Evolutionary conservation across 345 rosid genomes (phyloP), one percentile per base, ranked within the genome.

Genomic region (Garcia nutans): DNA sequence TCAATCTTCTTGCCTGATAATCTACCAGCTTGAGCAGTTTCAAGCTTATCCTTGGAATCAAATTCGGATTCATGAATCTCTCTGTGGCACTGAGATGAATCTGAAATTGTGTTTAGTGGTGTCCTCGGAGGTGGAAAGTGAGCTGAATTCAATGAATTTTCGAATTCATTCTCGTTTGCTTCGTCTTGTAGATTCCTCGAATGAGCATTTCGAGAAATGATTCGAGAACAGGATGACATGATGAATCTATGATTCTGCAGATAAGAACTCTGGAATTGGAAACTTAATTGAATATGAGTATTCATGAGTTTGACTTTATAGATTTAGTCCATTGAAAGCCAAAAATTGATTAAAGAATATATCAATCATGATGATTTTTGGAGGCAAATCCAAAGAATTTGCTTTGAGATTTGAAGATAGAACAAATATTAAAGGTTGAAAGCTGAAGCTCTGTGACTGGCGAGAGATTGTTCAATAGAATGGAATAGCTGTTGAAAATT

Each of bases 21-120:
- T 17, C 82, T 83, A 65, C 57, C 78, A 24, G 82, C 22, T 69
- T 78, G 75, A 22, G 76, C 42, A 44, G 79, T 60, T 65, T 82
- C 89, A 22, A 74, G 54, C 75, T 81, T 83, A 33, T 80, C 85
- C 73, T 64, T 84, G 57, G 66, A 75, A 69, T 79, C 88, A 67
- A 66, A 73, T 62, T 78, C 88, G 75, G 74, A 31, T 8, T 77
- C 79, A 9, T 66, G 83, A 42, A 65, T 41, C 28, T 82, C 83
- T 76, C 72, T 81, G 60, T 74, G 88, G 70, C 74, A 79, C 78
- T 92, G 97, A 41, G 85, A 82, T 17, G 98, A 97, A 82, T 92
- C 95, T 63, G 91, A 86, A 62, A 94, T 94, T 31, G 93, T 15
- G 83, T 90, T 80, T 31, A 94, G 77, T 4, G 98, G 98, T 65